Base-by-base conservation (phyloP, 2,329 filamentous ascomycete genomes). In the Fusarium dimerum region DNA sequence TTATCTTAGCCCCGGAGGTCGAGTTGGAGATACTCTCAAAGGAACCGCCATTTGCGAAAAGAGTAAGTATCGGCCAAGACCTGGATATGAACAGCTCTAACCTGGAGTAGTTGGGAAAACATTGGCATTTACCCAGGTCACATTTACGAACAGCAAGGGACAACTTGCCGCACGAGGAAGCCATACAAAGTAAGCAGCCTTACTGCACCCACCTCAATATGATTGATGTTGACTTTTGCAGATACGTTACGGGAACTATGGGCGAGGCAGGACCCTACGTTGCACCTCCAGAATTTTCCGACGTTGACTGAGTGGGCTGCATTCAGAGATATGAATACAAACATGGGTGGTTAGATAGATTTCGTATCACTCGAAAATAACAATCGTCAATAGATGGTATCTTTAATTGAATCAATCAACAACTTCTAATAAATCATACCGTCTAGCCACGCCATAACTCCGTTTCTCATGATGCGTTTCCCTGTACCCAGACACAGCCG, bases 81-180 rank as follows among this genome's bases (percentile, higher is more conserved):
- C 9, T 26, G 13, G n/a, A 18, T 1, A 8, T 17, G 2, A 15
- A 16, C 3, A 41, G 10, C 18, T 18, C 56, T 67, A 39, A 64
- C 45, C 10, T 18, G 8, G n/a, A 16, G 12, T 30, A 86, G 83
- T 87, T 59, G 84, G 84, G n/a, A 84, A 81, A 57, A 86, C 80
- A 0, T 68, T 87, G 6, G 85, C 84, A 6, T 87, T 78, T 59
- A 87, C 85, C 0, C 79, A 77, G 0, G 74, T 87, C 15, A 76
- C 78, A 0, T 87, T 87, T 56, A 78, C 70, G 47, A 86, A 87
- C 55, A 70, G 69, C 46, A 79, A 83, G 54, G 83, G 83, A 6
- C 77, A 87, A 41, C 65, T 87, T 5, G 79, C 82, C 11, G 84
- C 84, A 1, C 72, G 84, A 43, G 84, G 84, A 41, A 87, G 83